Conservation (phyloP, 257 asterid genomes). For the Lantana camara region DNA sequence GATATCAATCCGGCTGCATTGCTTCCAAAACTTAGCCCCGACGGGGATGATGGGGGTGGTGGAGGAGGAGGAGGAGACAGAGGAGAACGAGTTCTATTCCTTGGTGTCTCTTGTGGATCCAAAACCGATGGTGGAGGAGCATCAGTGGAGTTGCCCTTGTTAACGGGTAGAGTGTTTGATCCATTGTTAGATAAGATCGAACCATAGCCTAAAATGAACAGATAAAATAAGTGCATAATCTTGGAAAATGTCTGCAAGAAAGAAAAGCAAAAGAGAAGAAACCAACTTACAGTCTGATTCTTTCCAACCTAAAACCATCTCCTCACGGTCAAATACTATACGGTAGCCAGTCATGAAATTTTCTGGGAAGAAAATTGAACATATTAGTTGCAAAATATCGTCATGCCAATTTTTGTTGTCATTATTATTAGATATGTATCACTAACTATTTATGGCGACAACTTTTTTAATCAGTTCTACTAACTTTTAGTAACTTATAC, state of each 20-base stretch:
- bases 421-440: too few species aligned
- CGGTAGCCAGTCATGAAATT: conserved; percentile 92
- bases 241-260: neutral
- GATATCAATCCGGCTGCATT: conserved; percentile 40
- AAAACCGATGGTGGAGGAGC: conserved; percentile 69
- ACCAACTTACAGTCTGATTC: conserved; percentile 70
- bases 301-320: conserved; percentile 88
- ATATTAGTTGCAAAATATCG: neutral
- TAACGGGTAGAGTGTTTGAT: conserved; percentile 62
- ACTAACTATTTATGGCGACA: too few species aligned
- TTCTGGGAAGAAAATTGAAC: conserved; percentile 48
- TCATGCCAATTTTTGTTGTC: neutral
- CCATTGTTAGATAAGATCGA: conserved; percentile 27
- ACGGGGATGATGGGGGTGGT: conserved; percentile 33
- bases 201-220: conserved; percentile 55
- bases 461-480: too few species aligned
- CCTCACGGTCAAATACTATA: conserved; percentile 82
- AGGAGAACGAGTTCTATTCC: conserved; percentile 36
- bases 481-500: too few species aligned
- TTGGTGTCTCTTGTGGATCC: conserved; percentile 68
- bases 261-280: neutral
- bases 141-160: conserved; percentile 39
- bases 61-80: conserved; percentile 33
- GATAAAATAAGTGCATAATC: neutral
- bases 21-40: conserved; percentile 41